Evolutionary conservation across 2,329 filamentous ascomycete species (phyloP), one percentile per base, ranked within the genome.

Genomic region (Penicillium sclerotigenum): DNA sequence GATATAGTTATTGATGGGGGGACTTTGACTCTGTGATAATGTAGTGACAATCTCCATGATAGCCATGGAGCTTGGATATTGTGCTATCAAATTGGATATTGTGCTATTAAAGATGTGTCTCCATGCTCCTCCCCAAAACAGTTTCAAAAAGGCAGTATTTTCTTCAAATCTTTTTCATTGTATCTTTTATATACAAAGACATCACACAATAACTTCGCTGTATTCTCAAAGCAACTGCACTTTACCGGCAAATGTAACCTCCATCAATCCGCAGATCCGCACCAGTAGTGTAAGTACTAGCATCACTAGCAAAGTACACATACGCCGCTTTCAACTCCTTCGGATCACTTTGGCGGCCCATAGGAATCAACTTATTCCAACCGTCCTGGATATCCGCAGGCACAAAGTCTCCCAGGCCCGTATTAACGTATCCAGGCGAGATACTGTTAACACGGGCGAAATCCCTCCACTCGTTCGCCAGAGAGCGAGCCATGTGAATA

Each of bases 391-490:
- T 76, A 58, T 84, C 73, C 75, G 83, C 71, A 57, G 80, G 78
- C 37, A 87, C 83, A 66, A 87, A 87, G 73, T 87, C 84, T 56
- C 81, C 84, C 48, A 87, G 75, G 57, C 84, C 85, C 18, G 85
- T 88, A 71, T 86, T 84, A 65, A 87, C 87, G 75, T 87, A 87
- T 50, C 85, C 85, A 9, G 85, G 85, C 7, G 84, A 87, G 72
- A 88, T 84, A 71, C 78, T 81, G 77, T 88, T 88, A 66, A 87
- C 85, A 65, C 85, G 81, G 46, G 85, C 85, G 71, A 87, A 87
- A 71, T 85, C 84, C 56, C 83, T 78, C 86, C 86, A 88, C 74
- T 88, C 86, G 70, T 86, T 87, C 65, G 86, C 85, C 56, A 88
- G 76, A 41, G 83, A 86, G 58, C 77, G 77, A 48, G 84, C 83